Conservation (phyloP, 2,329 filamentous ascomycete species). For the Trichoderma polysporum region DNA sequence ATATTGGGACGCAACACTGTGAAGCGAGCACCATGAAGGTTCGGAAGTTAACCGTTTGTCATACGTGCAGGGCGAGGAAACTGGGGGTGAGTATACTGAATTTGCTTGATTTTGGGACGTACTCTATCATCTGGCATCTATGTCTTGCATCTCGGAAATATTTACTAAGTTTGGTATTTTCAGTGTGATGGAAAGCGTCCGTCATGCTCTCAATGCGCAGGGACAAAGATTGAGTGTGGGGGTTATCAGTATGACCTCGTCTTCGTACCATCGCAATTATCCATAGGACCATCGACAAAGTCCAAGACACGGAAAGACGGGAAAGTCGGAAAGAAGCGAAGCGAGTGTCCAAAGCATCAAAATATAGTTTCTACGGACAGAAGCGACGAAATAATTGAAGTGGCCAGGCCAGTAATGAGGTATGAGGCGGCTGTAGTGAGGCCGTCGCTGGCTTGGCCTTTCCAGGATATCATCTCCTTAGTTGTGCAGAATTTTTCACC, state of each 20-base stretch:
- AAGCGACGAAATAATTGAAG: not conserved
- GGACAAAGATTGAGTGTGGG: slow-evolving; percentile 24
- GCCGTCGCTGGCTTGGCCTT: slow-evolving; percentile 25
- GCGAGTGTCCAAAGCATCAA: not conserved
- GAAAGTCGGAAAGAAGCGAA: not conserved
- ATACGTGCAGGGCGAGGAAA: slow-evolving; percentile 30
- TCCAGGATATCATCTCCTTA: slow-evolving; percentile 29
- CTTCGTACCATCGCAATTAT: slow-evolving; percentile 23
- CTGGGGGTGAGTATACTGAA: slow-evolving; percentile 26
- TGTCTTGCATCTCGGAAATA: not conserved
- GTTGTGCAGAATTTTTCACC: slow-evolving; percentile 23
- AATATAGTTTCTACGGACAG: not conserved
- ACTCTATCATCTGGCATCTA: not conserved
- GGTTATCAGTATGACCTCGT: slow-evolving; percentile 31
- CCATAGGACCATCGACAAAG: not conserved
- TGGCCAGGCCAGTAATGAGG: not conserved
- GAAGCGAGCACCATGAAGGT: slow-evolving; percentile 26
- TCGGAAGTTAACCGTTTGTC: slow-evolving; percentile 27
- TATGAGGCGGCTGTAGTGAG: not conserved
- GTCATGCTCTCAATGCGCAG: slow-evolving; percentile 28
- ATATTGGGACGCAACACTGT: not conserved
- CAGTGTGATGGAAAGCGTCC: slow-evolving; percentile 31
- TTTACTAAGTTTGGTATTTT: not conserved
- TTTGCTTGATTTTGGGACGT: not conserved
- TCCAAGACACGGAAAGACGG: slow-evolving; percentile 1